phyloP scores from a whole-genome alignment of 495 filamentous ascomycete genomes.

The Pseudomonodictys pantanalensis region DNA sequence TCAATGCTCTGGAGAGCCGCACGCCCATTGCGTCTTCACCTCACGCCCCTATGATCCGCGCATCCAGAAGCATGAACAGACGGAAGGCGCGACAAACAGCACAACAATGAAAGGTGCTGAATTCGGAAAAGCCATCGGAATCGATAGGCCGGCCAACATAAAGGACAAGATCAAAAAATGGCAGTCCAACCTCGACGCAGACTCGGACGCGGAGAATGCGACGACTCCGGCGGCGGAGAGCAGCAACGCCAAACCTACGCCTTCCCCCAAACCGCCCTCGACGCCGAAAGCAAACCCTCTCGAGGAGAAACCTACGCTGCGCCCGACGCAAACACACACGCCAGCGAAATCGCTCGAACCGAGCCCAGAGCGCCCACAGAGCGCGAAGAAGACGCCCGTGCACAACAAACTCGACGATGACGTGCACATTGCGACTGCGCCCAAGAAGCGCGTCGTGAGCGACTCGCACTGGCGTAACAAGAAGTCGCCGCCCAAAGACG shows the following conservation, averaged over 20 bases:
- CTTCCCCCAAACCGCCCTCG: conserved; percentile 18
- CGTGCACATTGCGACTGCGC: conserved; percentile 37
- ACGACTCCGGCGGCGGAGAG: conserved; percentile 1
- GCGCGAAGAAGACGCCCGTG: conserved; percentile 25
- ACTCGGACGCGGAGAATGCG: conserved; percentile 25
- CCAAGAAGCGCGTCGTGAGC: conserved; percentile 47
- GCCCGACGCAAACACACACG: conserved; percentile 6
- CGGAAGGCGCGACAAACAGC: conserved; percentile 8
- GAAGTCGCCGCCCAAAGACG: conserved; percentile 29
- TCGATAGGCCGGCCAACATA: conserved; percentile 31
- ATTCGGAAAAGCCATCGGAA: conserved; percentile 35
- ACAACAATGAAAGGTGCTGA: conserved; percentile 26
- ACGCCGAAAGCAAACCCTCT: conserved; percentile 6
- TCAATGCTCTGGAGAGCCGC: conserved; percentile 9
- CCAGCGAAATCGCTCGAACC: conserved; percentile 8
- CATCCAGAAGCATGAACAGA: conserved; percentile 22
- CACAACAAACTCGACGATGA: conserved; percentile 38
- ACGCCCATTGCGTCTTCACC: conserved; percentile 15
- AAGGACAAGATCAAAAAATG: conserved; percentile 36
- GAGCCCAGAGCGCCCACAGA: conserved; percentile 24
- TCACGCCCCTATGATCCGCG: conserved; percentile 4
- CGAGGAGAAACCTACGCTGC: conserved; percentile 9
- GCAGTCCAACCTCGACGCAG: conserved; percentile 32
- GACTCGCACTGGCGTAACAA: conserved; percentile 45
- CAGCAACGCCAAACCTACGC: conserved; percentile 1